Conservation (phyloP, 2,329 filamentous ascomycete species). For the Periglandula ipomoeae region DNA sequence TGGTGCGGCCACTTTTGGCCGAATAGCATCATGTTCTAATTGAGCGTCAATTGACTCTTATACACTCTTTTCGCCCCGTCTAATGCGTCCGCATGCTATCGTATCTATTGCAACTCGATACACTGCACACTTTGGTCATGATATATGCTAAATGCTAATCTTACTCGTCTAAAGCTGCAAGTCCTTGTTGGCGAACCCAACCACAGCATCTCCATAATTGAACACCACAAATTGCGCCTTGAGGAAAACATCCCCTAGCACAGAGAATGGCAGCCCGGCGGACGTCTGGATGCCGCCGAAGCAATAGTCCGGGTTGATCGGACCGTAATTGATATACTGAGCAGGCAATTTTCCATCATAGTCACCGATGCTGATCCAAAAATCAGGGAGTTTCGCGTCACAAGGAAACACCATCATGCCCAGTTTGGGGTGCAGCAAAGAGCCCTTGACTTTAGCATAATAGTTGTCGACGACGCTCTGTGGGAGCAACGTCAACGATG, state of each 20-base stretch:
- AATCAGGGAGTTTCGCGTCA: slow-evolving; percentile 36
- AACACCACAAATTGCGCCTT: slow-evolving; percentile 37
- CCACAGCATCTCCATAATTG: slow-evolving; percentile 19
- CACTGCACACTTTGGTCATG: no score
- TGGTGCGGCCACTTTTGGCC: no score
- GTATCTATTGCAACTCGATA: no score
- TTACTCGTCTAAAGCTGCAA: not conserved
- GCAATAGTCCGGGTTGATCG: slow-evolving; percentile 18
- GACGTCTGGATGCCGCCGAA: slow-evolving; percentile 30
- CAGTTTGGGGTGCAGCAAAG: slow-evolving; percentile 31
- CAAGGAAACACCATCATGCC: slow-evolving; percentile 55
- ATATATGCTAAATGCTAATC: no score
- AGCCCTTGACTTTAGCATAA: slow-evolving; percentile 47
- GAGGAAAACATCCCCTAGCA: slow-evolving; percentile 33
- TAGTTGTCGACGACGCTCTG: slow-evolving; percentile 44
- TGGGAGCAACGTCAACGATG: slow-evolving; percentile 54
- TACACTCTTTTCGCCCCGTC: no score
- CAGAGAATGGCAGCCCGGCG: slow-evolving; percentile 25
- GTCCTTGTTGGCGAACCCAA: slow-evolving; percentile 32
- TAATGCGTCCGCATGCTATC: no score
- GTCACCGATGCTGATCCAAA: slow-evolving; percentile 23
- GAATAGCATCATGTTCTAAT: no score
- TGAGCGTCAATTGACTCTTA: no score
- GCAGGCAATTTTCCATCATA: slow-evolving; percentile 28
- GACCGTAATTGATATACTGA: slow-evolving; percentile 28